phyloP scores from a whole-genome alignment of 257 asterid genomes.

The Penstemon davidsonii region DNA sequence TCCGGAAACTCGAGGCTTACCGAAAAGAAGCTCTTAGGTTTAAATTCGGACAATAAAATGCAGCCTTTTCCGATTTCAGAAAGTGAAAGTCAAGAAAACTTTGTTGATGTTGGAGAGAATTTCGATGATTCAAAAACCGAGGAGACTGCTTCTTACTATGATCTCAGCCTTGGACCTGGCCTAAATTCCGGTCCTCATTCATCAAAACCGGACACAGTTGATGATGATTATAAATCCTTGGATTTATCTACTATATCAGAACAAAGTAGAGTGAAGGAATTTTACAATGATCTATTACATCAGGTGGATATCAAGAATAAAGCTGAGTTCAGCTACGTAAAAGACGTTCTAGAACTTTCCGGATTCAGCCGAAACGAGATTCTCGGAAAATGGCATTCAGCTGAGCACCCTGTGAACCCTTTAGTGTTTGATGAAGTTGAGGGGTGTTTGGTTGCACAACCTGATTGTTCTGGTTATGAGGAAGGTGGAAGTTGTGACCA shows the following conservation, averaged over 20 bases:
- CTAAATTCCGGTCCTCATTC: constrained; percentile 18
- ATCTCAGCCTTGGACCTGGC: constrained; percentile 27
- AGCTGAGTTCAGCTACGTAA: constrained; percentile 60
- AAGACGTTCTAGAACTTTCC: constrained; percentile 57
- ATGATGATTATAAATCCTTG: constrained; percentile 27
- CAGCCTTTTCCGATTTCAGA: constrained; percentile 19
- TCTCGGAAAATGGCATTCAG: constrained; percentile 62
- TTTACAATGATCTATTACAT: constrained; percentile 30
- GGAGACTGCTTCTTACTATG: constrained; percentile 34
- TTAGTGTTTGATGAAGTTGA: constrained; percentile 56
- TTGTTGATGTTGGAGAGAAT: constrained; percentile 32
- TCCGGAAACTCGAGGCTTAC: constrained; percentile 13
- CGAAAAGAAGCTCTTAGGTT: constrained; percentile 28
- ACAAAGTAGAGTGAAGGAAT: constrained; percentile 31
- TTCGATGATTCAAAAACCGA: constrained; percentile 34
- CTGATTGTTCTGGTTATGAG: constrained; percentile 31
- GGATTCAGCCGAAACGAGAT: constrained; percentile 55
- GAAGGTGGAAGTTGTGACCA: constrained; percentile 43
- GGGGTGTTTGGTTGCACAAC: constrained; percentile 36
- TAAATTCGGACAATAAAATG: constrained; percentile 33
- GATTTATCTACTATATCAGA: constrained; percentile 19
- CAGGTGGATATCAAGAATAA: constrained; percentile 42
- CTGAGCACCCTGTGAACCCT: constrained; percentile 56
- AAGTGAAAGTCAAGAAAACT: constrained; percentile 32
- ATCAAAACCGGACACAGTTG: constrained; percentile 26